Percentiles rank a stretch among this genome's conserved stretches.
These are phyloP conservation scores for Coffea eugenioides DNA, from an alignment of 257 asterid genomes.

Conservation along the genomic window DNA sequence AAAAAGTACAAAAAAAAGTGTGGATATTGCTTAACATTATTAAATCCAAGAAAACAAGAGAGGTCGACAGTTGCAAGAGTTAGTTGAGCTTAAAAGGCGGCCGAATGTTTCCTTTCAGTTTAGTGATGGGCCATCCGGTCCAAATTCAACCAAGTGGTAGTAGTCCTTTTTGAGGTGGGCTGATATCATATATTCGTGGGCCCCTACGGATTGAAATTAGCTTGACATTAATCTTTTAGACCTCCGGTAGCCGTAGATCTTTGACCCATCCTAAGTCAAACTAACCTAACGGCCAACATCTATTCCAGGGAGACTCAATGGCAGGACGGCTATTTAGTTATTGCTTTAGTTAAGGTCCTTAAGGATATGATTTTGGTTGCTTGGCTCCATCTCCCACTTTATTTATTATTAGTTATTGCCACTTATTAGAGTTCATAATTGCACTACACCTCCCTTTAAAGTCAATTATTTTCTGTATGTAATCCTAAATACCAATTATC, in stretches of 20 bases:
- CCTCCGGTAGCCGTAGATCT: background rate
- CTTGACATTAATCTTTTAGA: background rate
- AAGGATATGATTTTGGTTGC: background rate
- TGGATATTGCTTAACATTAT: background rate
- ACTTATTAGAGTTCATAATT: too few species aligned
- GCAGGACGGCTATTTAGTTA: constrained; percentile 7
- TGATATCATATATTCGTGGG: background rate
- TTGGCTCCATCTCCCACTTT: background rate
- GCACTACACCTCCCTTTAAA: too few species aligned
- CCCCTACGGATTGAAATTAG: background rate
- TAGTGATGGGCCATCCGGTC: background rate
- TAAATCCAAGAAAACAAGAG: background rate
- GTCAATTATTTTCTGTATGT: too few species aligned
- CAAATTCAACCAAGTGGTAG: background rate
- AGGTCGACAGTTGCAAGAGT: constrained; percentile 1
- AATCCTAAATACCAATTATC: too few species aligned
- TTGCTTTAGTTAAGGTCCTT: too few species aligned
- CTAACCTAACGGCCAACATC: background rate
- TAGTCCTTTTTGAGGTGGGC: background rate
- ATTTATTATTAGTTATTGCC: too few species aligned
- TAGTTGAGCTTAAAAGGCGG: constrained; percentile 6
- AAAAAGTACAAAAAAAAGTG: too few species aligned
- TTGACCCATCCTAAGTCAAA: background rate
- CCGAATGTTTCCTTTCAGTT: constrained; percentile 9
- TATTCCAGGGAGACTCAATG: background rate